A percentile compares a stretch with the other conserved stretches of the same genome.
Conservation (phyloP, 345 rosid species). For the Dovyalis caffra region DNA sequence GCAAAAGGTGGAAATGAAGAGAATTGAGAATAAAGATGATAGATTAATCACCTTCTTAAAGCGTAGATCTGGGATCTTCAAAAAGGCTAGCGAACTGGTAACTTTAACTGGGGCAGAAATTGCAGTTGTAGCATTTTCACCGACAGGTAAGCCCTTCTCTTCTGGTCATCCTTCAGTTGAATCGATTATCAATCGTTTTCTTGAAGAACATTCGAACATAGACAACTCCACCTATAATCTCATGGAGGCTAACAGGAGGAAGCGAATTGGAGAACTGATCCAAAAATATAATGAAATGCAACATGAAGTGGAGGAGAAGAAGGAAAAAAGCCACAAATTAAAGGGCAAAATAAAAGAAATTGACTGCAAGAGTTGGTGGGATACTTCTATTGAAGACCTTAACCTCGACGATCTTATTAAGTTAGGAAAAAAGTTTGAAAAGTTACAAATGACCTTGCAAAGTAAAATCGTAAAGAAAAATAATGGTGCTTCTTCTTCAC, state of each 20-base stretch:
- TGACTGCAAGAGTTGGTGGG: constrained; percentile 22
- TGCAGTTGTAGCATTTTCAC: neutral
- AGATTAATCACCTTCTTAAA: constrained; percentile 25
- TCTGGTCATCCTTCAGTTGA: constrained; percentile 15
- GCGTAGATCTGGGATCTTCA: constrained; percentile 37
- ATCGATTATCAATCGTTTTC: constrained; percentile 15
- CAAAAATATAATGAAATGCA: constrained; percentile 1
- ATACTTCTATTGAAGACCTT: constrained; percentile 12
- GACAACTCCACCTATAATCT: constrained; percentile 12
- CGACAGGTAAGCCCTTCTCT: constrained; percentile 12
- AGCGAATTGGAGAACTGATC: constrained; percentile 18
- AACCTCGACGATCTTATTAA: constrained; percentile 1
- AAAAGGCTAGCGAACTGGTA: constrained; percentile 36
- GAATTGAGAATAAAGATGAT: constrained; percentile 11
- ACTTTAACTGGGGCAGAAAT: constrained; percentile 10
- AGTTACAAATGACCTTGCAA: neutral
- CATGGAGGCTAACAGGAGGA: constrained; percentile 33
- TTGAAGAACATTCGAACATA: neutral
- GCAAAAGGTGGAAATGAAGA: constrained; percentile 19
- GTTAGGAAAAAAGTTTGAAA: neutral
- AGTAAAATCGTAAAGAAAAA: neutral
- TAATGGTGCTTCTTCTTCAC: no score
- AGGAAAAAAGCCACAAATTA: neutral
- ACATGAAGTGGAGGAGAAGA: constrained; percentile 19
- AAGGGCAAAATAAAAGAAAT: neutral